These are phyloP conservation scores for Sordariomycetes sp. DNA, from an alignment of 2,329 filamentous ascomycete species.

Conservation along the genomic window DNA sequence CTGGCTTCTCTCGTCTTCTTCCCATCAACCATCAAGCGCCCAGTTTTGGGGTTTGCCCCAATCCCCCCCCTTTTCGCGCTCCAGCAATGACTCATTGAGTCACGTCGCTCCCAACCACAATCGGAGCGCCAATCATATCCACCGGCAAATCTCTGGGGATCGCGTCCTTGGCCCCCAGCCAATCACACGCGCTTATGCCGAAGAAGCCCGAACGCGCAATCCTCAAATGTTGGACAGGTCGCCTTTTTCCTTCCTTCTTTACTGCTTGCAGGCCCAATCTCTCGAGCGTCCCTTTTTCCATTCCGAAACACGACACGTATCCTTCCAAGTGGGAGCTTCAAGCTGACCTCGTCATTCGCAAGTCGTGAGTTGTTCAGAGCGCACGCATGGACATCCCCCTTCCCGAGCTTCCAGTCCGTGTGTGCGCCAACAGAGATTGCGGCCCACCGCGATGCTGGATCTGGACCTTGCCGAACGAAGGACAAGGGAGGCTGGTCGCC, in stretches of 20 bases:
- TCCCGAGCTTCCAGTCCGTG: background rate
- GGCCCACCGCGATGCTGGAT: background rate
- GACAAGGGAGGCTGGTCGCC: background rate
- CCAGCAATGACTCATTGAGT: background rate
- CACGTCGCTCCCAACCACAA: background rate
- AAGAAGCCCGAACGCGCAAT: background rate
- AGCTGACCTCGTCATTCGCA: no score
- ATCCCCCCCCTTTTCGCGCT: background rate
- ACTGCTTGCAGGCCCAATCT: no score
- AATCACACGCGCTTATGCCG: background rate
- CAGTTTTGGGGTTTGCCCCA: constrained; percentile 3
- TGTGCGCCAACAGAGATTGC: background rate
- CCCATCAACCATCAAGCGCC: constrained; percentile 17
- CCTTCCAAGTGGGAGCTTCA: no score
- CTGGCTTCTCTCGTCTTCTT: background rate
- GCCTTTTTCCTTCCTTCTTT: no score
- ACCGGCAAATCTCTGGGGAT: background rate
- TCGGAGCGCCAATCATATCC: background rate
- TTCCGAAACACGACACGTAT: no score
- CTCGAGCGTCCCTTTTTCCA: no score
- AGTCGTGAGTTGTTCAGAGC: background rate
- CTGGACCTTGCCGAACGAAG: background rate
- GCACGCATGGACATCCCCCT: background rate
- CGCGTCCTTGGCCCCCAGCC: background rate
- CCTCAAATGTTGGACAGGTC: background rate